Conservation (phyloP, 2,329 filamentous ascomycete genomes). For the Dryadomyces quercus-mongolicae region DNA sequence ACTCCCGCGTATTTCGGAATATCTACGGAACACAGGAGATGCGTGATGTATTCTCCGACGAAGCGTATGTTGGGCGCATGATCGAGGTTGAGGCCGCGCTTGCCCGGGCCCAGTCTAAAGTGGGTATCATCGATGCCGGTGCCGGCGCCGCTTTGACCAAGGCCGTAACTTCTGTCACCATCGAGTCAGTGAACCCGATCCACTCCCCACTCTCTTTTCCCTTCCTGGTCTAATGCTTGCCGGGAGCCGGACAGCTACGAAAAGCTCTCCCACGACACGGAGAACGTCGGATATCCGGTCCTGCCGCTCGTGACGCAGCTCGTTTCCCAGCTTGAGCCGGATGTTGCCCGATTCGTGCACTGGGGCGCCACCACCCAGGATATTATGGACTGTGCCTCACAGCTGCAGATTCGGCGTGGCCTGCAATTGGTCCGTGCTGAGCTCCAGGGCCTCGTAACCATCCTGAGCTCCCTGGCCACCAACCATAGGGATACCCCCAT, state of each 20-base stretch:
- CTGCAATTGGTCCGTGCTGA: constrained; percentile 33
- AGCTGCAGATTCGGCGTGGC: constrained; percentile 39
- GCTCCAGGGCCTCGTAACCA: constrained; percentile 27
- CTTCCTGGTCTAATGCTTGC: too few relatives aligned
- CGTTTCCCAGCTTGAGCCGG: neutral
- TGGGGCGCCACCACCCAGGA: constrained; percentile 49
- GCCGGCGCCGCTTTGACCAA: constrained; percentile 22
- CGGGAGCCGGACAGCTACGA: constrained; percentile 1
- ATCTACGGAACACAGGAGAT: constrained; percentile 40
- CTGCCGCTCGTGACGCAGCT: constrained; percentile 37
- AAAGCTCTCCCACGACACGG: constrained; percentile 24
- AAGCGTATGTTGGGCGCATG: constrained; percentile 33
- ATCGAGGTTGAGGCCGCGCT: constrained; percentile 39
- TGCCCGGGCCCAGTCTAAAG: constrained; percentile 35
- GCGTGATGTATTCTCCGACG: constrained; percentile 35
- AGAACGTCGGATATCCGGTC: constrained; percentile 43
- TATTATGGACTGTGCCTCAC: constrained; percentile 42
- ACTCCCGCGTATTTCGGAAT: constrained; percentile 37
- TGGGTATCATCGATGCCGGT: constrained; percentile 30
- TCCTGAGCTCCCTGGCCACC: constrained; percentile 27
- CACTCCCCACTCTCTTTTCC: too few relatives aligned
- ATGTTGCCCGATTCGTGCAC: constrained; percentile 36
- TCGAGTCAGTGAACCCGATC: too few relatives aligned
- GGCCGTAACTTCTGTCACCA: constrained; percentile 23
- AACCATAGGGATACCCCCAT: constrained; percentile 40